phyloP scores from a whole-genome alignment of 164 flowering plant species.

The Nymphaea colorata region DNA sequence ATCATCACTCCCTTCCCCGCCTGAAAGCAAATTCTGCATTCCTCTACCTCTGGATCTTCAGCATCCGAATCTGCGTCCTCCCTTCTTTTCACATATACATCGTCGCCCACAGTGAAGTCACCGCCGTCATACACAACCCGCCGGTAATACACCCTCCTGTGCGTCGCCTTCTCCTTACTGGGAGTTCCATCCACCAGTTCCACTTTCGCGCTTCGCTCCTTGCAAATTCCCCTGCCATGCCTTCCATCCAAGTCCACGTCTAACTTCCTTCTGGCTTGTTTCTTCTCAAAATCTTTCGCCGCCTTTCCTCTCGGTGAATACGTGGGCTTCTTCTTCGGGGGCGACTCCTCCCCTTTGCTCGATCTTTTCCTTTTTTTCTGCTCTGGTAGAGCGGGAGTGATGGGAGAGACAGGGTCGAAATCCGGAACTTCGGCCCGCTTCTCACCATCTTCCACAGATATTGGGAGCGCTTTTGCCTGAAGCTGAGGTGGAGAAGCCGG shows the following conservation, averaged over 20 bases:
- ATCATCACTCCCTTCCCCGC: conserved; percentile 57
- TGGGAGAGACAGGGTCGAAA: background rate
- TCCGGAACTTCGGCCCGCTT: background rate
- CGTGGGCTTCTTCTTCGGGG: background rate
- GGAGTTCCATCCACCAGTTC: background rate
- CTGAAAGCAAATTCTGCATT: conserved; percentile 70
- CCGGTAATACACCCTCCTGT: conserved; percentile 48
- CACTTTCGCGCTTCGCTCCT: background rate
- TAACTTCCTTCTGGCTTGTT: background rate
- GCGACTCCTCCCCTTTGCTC: background rate
- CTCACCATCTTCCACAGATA: background rate
- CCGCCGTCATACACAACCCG: conserved; percentile 69
- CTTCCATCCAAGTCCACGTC: background rate
- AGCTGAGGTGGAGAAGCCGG: background rate
- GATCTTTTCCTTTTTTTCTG: background rate
- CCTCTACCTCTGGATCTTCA: conserved; percentile 75
- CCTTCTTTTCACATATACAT: conserved; percentile 90
- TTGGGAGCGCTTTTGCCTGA: background rate
- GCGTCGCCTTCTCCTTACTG: background rate
- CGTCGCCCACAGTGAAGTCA: conserved; percentile 69
- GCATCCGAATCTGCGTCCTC: conserved; percentile 64
- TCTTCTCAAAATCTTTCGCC: too few species aligned
- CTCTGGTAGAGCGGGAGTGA: background rate
- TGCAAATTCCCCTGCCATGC: background rate
- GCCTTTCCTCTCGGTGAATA: too few species aligned